Percentiles rank a stretch among this genome's conserved stretches.
Conservation (phyloP, 106 monocot genomes). For the Hemerocallis citrina region DNA sequence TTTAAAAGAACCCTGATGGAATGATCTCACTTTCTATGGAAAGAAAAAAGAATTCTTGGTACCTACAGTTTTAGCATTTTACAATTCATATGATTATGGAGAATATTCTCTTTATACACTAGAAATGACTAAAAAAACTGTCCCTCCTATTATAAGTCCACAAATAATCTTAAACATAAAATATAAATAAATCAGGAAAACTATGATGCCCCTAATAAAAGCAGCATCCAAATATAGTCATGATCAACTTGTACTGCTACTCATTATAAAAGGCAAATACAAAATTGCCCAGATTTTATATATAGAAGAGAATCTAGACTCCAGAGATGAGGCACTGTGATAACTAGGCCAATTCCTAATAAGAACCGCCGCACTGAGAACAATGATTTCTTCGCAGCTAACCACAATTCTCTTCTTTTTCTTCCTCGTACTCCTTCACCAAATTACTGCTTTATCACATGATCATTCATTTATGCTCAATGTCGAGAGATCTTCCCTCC, state of each 20-base stretch:
- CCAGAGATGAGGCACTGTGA: neutral
- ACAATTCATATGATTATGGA: too few relatives aligned
- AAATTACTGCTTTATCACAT: neutral
- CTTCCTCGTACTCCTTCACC: conserved; percentile 1
- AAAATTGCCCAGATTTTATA: neutral
- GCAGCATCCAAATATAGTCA: neutral
- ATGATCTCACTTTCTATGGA: too few relatives aligned
- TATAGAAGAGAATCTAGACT: neutral
- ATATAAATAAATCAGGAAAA: too few relatives aligned
- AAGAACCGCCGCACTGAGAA: neutral
- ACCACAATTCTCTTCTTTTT: neutral
- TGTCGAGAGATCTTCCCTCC: conserved; percentile 26
- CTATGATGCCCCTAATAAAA: too few relatives aligned
- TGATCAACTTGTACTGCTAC: neutral
- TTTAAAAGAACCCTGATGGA: too few relatives aligned
- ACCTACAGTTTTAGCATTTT: too few relatives aligned
- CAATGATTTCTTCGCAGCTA: neutral
- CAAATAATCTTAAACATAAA: too few relatives aligned
- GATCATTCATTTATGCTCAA: neutral
- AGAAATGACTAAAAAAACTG: too few relatives aligned
- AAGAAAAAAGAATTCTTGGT: too few relatives aligned
- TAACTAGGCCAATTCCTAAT: neutral
- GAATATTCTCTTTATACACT: too few relatives aligned
- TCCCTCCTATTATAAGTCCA: too few relatives aligned
- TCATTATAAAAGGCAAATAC: neutral